phyloP scores from a whole-genome alignment of 2,329 filamentous ascomycete species.

The Scolecobasidium constrictum region DNA sequence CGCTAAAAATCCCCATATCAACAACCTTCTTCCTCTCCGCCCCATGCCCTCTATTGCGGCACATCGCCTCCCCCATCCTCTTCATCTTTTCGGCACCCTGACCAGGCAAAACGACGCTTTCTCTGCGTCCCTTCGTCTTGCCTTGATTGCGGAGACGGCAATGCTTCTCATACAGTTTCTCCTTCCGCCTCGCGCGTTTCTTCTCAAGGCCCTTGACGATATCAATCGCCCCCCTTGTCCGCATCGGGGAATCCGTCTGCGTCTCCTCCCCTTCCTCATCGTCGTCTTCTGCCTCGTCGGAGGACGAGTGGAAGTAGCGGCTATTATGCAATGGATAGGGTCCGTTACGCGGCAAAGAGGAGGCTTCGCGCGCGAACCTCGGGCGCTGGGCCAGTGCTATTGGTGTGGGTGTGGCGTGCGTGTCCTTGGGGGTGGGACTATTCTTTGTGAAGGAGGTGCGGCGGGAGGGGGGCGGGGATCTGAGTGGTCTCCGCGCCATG shows the following conservation, averaged over 20 bases:
- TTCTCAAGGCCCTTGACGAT: constrained; percentile 94
- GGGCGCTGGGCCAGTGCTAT: constrained; percentile 49
- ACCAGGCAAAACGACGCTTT: constrained; percentile 63
- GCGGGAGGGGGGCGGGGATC: constrained; percentile 58
- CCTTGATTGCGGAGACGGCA: constrained; percentile 66
- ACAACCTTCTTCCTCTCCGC: not conserved
- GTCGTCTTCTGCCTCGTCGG: constrained; percentile 27
- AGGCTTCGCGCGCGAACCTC: constrained; percentile 53
- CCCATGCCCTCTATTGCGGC: not conserved
- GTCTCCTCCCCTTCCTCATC: constrained; percentile 28
- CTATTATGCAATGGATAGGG: constrained; percentile 45
- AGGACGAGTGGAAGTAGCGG: constrained; percentile 20
- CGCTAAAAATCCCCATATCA: not conserved
- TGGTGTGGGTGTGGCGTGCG: constrained; percentile 26
- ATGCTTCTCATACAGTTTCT: constrained; percentile 85
- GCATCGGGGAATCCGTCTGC: constrained; percentile 28
- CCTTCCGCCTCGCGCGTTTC: constrained; percentile 83
- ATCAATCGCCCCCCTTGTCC: constrained; percentile 87
- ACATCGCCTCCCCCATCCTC: constrained; percentile 75
- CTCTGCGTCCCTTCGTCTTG: constrained; percentile 16
- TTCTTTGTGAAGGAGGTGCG: constrained; percentile 28
- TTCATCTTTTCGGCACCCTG: constrained; percentile 89
- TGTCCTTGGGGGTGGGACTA: constrained; percentile 14
- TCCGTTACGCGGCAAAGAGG: constrained; percentile 67
- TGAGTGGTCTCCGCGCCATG: constrained; percentile 45